Conservation (phyloP, 148 eudicot genomes). For the Limonium bicolor region DNA sequence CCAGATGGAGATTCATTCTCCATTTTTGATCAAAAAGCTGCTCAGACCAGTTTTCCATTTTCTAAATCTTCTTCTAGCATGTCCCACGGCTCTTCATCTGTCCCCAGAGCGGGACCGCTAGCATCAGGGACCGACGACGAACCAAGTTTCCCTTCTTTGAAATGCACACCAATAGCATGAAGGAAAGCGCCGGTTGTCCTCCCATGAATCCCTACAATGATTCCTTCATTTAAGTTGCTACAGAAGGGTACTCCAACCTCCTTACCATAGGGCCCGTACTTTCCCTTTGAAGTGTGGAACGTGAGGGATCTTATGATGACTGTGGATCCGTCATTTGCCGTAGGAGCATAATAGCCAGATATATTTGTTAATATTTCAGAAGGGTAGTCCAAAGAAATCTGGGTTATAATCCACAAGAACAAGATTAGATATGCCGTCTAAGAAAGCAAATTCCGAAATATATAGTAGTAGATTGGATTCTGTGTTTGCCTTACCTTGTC, state of each 20-base stretch:
- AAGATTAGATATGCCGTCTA: no score
- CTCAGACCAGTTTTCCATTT: no score
- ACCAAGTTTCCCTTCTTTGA: slow-evolving; percentile 55
- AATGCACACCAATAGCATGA: slow-evolving; percentile 69
- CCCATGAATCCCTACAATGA: slow-evolving; percentile 72
- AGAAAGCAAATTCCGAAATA: no score
- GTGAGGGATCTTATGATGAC: slow-evolving; percentile 55
- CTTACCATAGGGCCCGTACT: slow-evolving; percentile 70
- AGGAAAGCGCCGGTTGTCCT: slow-evolving; percentile 54
- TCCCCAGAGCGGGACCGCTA: no score
- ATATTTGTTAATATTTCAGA: slow-evolving; percentile 57
- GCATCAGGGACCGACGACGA: no score
- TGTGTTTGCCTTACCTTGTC: slow-evolving; percentile 38
- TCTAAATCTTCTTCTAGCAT: no score
- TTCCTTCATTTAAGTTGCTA: slow-evolving; percentile 39
- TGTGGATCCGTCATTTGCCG: slow-evolving; percentile 38
- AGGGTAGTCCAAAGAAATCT: slow-evolving; percentile 58
- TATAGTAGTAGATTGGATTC: no score
- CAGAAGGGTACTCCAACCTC: slow-evolving; percentile 46
- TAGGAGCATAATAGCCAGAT: slow-evolving; percentile 47
- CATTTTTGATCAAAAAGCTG: no score
- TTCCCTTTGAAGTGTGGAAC: slow-evolving; percentile 51
- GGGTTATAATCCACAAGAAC: no score
- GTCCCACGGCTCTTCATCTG: no score
- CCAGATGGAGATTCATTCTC: no score